Evolutionary conservation across 352 stramenopile species (phyloP), one percentile per base, ranked within the genome.

Genomic region (Phytophthora hibernalis): DNA sequence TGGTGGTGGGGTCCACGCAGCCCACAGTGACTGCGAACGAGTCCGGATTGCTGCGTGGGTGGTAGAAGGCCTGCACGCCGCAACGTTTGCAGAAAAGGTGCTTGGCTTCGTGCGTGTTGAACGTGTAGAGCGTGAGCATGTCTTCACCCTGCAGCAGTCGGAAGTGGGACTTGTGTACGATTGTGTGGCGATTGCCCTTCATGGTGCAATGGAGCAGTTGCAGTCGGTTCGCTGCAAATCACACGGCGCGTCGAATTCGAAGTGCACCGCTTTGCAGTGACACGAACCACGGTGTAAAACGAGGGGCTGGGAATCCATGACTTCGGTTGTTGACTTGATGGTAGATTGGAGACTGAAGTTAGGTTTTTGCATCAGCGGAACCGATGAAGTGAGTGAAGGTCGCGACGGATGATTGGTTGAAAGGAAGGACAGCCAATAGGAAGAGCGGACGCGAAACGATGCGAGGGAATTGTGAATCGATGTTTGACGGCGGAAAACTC

Each of bases 151-250:
- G 35, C 12, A 86, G 59, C 44, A 96, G 47, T 0, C 74, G 75
- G 65, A 96, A 95, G 18, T 69, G 62, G 18, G 77, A 63, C 13
- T 54, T 58, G 21, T 84, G 82, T 12, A 96, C 74, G 63, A 94
- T 83, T 26, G 80, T 74, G 69, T 95, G 87, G 24, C 69, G 62
- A 72, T 95, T 95, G 33, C 78, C 75, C 69, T 93, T 94, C 83
- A 95, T 91, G 44, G 52, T 42, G 72, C 87, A 96, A 95, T 88
- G 33, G 84, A 92, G 71, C 89, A 96, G 67, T 95, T 96, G 81
- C 89, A 96, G 47, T 89, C 77, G 35, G 75, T 89, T 3, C 77
- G 73, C 30, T 93, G 72, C 24, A 94, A 44, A 54, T 89, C 67
- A 9, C 54, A 56, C 6, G 83, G 58, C 22, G 77, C 89, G 12